A percentile compares a stretch with the other conserved stretches of the same genome.
Conservation (phyloP, 345 rosid genomes). For the Sonneratia alba region DNA sequence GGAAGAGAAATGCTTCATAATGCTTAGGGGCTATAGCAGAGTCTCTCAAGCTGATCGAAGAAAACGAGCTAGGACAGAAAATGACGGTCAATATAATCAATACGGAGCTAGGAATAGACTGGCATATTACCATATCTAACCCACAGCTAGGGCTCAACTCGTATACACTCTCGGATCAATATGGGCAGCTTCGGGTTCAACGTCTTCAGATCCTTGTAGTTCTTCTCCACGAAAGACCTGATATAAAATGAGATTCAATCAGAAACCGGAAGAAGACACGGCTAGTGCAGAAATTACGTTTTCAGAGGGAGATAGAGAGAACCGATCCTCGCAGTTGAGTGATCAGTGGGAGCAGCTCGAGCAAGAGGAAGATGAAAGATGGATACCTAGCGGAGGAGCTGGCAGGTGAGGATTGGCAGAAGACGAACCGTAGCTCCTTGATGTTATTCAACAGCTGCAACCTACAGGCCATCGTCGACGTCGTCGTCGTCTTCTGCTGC, state of each 20-base stretch:
- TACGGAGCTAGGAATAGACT: background rate
- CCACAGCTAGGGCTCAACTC: slow-evolving; percentile 87
- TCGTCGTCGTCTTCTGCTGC: too few relatives aligned
- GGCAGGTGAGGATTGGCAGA: slow-evolving; percentile 63
- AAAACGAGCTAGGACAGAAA: background rate
- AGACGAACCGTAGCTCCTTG: slow-evolving; percentile 56
- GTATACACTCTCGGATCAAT: slow-evolving; percentile 73
- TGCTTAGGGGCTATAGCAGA: too few relatives aligned
- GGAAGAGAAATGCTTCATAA: too few relatives aligned
- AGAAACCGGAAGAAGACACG: background rate
- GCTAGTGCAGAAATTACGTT: too few relatives aligned
- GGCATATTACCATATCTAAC: slow-evolving; percentile 66
- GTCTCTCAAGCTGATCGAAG: background rate
- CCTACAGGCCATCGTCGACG: slow-evolving; percentile 6
- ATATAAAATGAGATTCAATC: background rate
- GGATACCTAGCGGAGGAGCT: slow-evolving; percentile 58
- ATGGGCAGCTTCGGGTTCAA: slow-evolving; percentile 83
- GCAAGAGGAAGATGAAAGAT: background rate
- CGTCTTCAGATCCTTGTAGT: slow-evolving; percentile 77
- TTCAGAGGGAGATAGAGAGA: background rate
- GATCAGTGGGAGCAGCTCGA: background rate
- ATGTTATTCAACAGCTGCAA: slow-evolving; percentile 16
- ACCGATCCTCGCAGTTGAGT: background rate
- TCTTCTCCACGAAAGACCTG: slow-evolving; percentile 74
- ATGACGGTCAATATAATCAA: too few relatives aligned